Base-by-base conservation (phyloP, 2,329 filamentous ascomycete genomes). In the Penicillium fuscoglaucum region DNA sequence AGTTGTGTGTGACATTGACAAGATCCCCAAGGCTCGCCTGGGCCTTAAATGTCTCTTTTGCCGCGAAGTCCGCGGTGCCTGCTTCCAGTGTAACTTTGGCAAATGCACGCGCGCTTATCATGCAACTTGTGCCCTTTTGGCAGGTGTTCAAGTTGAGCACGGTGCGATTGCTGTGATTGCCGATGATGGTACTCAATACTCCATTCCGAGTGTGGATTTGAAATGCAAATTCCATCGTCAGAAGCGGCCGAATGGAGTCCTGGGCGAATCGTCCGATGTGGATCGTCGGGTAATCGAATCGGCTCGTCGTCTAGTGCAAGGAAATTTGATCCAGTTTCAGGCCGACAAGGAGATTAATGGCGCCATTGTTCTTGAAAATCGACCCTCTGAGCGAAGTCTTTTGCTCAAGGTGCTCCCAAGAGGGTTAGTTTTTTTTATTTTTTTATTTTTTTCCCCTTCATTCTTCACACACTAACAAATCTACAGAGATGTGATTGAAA, bases 11-110 rank as follows among this genome's bases (percentile, higher is more conserved):
- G 93, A 96, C 65, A 84, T 92, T 51, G 83, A 85, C n/a, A 85
- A 86, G 60, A 92, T 98, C 65, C 87, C 90, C 71, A 93, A 95
- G 74, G 91, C 90, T 56, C 90, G 93, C 21, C 79, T 96, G 66
- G 92, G 96, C 28, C 87, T 98, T 66, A 96, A 96, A 75, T 99
- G 95, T 74, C 87, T 96, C 61, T 96, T 91, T 77, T 99, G 95
- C 72, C 90, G 93, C 35, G 96, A 92, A 33, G 96, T 95, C 75
- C 90, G 90, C 57, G 95, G 95, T n/a, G 91, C 91, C 17, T 97
- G 93, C 77, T 96, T 99, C 78, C 93, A 98, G 74, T 99, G 95
- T 76, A 96, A 91, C 1, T 89, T 91, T 66, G 93, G 93, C 79
- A 98, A 96, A 74, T 99, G 95, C 69, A 89, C 91, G 4, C 84